phyloP scores from a whole-genome alignment of 768 basidiomycete genomes.

The Amanita pseudoporphyria region DNA sequence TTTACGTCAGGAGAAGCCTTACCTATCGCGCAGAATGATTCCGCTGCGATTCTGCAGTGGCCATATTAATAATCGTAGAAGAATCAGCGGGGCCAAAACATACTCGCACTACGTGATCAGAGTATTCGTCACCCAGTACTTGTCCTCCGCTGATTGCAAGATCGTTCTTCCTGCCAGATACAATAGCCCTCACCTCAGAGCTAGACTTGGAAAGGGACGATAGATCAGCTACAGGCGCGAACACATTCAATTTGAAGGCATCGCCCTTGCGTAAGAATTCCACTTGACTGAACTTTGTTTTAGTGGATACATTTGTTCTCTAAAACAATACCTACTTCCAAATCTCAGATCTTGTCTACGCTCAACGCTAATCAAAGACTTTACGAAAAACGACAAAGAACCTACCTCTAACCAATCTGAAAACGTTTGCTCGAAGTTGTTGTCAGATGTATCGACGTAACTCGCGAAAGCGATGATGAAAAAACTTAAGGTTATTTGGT shows the following conservation, averaged over 20 bases:
- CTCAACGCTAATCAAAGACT: background rate
- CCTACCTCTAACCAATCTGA: slow-evolving; percentile 78
- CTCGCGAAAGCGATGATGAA: slow-evolving; percentile 92
- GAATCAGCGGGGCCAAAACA: slow-evolving; percentile 8
- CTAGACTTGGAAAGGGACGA: slow-evolving; percentile 70
- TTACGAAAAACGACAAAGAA: background rate
- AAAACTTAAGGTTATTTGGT: slow-evolving; percentile 44
- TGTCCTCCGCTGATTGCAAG: slow-evolving; percentile 72
- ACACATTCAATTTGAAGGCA: slow-evolving; percentile 79
- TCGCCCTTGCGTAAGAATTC: slow-evolving; percentile 74
- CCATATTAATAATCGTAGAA: background rate
- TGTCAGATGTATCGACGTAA: slow-evolving; percentile 61
- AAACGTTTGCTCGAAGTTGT: slow-evolving; percentile 55
- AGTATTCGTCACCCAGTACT: slow-evolving; percentile 91
- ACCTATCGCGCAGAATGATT: slow-evolving; percentile 89
- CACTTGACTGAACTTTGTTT: slow-evolving; percentile 53
- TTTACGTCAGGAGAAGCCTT: slow-evolving; percentile 10
- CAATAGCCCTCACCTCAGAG: slow-evolving; percentile 42
- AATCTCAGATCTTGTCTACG: slow-evolving; percentile 74
- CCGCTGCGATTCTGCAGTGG: slow-evolving; percentile 71
- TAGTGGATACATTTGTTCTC: background rate
- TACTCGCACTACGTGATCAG: slow-evolving; percentile 87
- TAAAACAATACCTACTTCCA: slow-evolving; percentile 59
- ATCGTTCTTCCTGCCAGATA: slow-evolving; percentile 66
- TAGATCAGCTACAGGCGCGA: slow-evolving; percentile 85